A percentile compares a stretch with the other conserved stretches of the same genome.
These are phyloP conservation scores for Mortierella sp. DNA, from an alignment of 371 early-diverging fungal genomes.

Conservation along the genomic window DNA sequence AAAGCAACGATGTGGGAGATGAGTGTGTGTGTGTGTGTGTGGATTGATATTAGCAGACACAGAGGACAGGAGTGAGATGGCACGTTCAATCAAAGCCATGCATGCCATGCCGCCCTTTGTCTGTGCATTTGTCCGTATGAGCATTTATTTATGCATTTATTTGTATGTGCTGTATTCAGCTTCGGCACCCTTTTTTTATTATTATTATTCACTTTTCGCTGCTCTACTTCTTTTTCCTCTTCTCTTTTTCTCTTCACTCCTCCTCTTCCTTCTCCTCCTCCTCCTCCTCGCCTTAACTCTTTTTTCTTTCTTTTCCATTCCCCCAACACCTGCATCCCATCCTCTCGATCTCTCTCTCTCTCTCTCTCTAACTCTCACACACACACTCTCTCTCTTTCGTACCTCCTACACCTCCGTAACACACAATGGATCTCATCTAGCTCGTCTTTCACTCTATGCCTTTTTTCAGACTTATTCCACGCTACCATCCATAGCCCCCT, in stretches of 20 bases:
- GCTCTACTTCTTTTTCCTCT: background rate
- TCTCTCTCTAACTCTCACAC: no score
- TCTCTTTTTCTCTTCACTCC: background rate
- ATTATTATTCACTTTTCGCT: background rate
- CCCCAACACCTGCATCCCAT: no score
- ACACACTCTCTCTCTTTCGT: background rate
- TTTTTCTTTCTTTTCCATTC: background rate
- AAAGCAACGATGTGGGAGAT: no score
- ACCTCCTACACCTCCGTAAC: background rate
- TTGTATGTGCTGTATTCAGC: background rate
- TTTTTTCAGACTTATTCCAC: background rate
- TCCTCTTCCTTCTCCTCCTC: background rate
- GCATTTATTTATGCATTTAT: background rate
- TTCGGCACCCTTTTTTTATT: conserved; percentile 1
- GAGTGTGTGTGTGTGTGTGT: background rate
- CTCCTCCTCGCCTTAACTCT: background rate
- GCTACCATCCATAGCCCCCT: background rate
- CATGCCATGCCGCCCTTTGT: background rate
- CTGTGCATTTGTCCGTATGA: background rate
- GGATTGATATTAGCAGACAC: background rate
- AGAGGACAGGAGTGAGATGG: no score
- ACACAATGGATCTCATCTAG: background rate
- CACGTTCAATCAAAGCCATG: no score
- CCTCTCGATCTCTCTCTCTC: no score
- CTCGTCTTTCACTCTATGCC: no score